Percentiles rank a stretch among this genome's conserved stretches.
These are phyloP conservation scores for Parasarocladium wereldwijsianum DNA, from an alignment of 2,329 filamentous ascomycete species.

Conservation along the genomic window DNA sequence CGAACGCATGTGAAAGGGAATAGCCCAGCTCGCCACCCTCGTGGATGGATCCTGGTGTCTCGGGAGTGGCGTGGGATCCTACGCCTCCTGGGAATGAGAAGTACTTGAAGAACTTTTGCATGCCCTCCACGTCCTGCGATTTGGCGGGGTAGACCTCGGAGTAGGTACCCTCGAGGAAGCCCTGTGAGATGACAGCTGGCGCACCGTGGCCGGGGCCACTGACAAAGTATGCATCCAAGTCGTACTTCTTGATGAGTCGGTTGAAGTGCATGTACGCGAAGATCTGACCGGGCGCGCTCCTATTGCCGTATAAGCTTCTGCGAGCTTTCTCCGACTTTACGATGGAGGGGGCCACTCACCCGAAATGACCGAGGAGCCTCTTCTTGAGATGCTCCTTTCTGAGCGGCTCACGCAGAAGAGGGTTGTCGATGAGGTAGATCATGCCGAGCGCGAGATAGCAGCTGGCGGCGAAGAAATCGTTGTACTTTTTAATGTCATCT, in stretches of 20 bases:
- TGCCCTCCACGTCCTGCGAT: conserved; percentile 33
- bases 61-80: conserved; percentile 63
- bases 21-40: conserved; percentile 76
- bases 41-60: conserved; percentile 64
- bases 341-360: no score
- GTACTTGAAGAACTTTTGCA: conserved; percentile 67
- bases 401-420: conserved; percentile 54
- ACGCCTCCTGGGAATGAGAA: conserved; percentile 74
- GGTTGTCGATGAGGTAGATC: conserved; percentile 65
- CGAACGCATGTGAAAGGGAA: conserved; percentile 65
- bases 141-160: conserved; percentile 65
- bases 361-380: conserved; percentile 64
- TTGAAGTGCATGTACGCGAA: conserved; percentile 78
- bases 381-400: conserved; percentile 58
- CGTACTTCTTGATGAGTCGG: conserved; percentile 66
- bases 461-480: conserved; percentile 60
- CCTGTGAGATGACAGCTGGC: conserved; percentile 60
- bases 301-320: no score
- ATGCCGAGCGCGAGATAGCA: conserved; percentile 65
- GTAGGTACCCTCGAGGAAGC: conserved; percentile 65
- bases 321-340: no score
- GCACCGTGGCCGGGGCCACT: conserved; percentile 68
- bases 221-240: conserved; percentile 57
- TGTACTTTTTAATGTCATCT: conserved; percentile 53
- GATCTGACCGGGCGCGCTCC: conserved; percentile 63